Evolutionary conservation across 371 early-diverging fungal species (phyloP).

Genomic region (Lichtheimia ramosa): DNA sequence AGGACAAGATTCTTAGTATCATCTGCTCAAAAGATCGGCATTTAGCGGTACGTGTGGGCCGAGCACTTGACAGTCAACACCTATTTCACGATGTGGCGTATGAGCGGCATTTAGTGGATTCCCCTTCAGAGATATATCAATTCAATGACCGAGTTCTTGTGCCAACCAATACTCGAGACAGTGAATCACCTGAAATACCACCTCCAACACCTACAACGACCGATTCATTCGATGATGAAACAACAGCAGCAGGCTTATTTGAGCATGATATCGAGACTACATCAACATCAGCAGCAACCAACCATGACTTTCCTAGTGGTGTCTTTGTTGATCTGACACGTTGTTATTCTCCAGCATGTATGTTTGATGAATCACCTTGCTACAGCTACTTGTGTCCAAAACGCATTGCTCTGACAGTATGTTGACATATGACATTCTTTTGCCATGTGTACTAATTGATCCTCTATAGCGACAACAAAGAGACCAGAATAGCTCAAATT

Average conservation of each 20-base stretch:
- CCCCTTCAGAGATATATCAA: conserved; percentile 59
- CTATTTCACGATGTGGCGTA: conserved; percentile 76
- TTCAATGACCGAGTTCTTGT: conserved; percentile 48
- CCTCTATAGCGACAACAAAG: too few relatives aligned
- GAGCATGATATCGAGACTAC: neutral
- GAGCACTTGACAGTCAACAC: conserved; percentile 65
- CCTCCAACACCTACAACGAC: neutral
- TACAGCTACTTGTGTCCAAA: conserved; percentile 85
- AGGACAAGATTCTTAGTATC: conserved; percentile 56
- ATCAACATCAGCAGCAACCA: neutral
- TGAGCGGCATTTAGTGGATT: conserved; percentile 64
- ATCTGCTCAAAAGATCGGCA: conserved; percentile 65
- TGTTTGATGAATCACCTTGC: conserved; percentile 62
- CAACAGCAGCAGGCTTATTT: conserved; percentile 9
- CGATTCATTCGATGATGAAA: neutral
- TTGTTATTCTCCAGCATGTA: conserved; percentile 92
- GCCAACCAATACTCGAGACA: conserved; percentile 11
- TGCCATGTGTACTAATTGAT: too few relatives aligned
- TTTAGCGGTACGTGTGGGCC: conserved; percentile 67
- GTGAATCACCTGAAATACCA: conserved; percentile 16
- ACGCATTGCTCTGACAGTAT: conserved; percentile 5
- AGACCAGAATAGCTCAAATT: neutral
- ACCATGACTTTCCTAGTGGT: conserved; percentile 58
- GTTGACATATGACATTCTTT: neutral
- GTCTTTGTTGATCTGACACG: conserved; percentile 81